Evolutionary conservation across 768 basidiomycete species (phyloP).

Genomic region (Mycena crocata): DNA sequence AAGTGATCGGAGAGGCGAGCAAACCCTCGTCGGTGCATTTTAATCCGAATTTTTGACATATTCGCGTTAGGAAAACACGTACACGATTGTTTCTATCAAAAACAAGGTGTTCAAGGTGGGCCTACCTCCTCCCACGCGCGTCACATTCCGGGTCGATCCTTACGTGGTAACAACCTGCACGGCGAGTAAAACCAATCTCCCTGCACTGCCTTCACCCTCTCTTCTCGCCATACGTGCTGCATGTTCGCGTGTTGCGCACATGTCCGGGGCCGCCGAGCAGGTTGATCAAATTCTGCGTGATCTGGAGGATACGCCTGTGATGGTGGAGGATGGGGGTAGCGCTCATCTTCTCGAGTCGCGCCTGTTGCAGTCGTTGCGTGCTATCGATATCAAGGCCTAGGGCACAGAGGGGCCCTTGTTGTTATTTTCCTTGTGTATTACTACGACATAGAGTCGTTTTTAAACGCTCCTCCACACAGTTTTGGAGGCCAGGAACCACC

Average conservation of each 20-base stretch:
- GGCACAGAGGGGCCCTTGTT: background rate
- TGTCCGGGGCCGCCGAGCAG: slow-evolving; percentile 36
- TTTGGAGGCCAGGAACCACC: no score
- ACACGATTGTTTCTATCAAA: background rate
- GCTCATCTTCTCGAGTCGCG: slow-evolving; percentile 19
- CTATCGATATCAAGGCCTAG: background rate
- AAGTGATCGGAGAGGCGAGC: slow-evolving; percentile 11
- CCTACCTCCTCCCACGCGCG: background rate
- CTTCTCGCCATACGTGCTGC: slow-evolving; percentile 39
- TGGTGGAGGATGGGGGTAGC: slow-evolving; percentile 31
- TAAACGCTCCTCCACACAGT: no score
- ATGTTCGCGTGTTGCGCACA: slow-evolving; percentile 37
- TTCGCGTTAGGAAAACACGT: slow-evolving; percentile 8
- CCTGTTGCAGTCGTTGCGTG: slow-evolving; percentile 13
- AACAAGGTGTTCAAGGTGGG: background rate
- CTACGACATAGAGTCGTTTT: no score
- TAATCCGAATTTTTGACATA: background rate
- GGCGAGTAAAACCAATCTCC: background rate
- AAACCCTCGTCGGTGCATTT: background rate
- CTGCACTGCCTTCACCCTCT: slow-evolving; percentile 30
- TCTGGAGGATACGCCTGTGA: slow-evolving; percentile 30
- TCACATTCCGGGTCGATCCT: slow-evolving; percentile 32
- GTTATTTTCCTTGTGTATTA: slow-evolving; percentile 1
- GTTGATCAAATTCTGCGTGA: slow-evolving; percentile 33
- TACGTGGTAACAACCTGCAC: slow-evolving; percentile 11